These are phyloP conservation scores for Elongisporangium undulatum DNA, from an alignment of 352 stramenopile species.

Conservation along the genomic window DNA sequence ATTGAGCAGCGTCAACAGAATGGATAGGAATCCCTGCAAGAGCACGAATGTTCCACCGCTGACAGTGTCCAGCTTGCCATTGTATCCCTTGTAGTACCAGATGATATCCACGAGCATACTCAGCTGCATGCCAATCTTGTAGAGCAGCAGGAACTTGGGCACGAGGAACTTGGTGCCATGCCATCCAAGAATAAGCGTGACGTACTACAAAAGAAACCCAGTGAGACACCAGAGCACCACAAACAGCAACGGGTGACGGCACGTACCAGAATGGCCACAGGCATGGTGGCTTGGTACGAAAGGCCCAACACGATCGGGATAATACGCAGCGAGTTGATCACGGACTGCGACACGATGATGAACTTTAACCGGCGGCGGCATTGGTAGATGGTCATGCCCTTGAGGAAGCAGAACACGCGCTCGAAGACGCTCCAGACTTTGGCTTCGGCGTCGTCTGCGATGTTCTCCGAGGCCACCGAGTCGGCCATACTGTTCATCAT, in stretches of 20 bases:
- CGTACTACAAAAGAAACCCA: conserved; percentile 30
- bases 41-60: conserved; percentile 75
- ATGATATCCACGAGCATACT: conserved; percentile 81
- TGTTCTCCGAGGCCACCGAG: conserved; percentile 64
- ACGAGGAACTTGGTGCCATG: conserved; percentile 87
- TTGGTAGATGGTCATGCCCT: conserved; percentile 88
- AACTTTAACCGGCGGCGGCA: conserved; percentile 75
- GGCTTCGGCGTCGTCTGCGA: conserved; percentile 40
- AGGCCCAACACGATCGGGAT: conserved; percentile 83
- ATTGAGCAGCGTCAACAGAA: conserved; percentile 76
- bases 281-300: conserved; percentile 79
- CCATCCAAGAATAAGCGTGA: conserved; percentile 85
- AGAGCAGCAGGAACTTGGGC: conserved; percentile 81
- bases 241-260: neutral
- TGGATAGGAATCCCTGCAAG: conserved; percentile 86
- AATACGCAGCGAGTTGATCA: conserved; percentile 81
- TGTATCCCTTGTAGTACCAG: conserved; percentile 86
- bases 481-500: conserved; percentile 56
- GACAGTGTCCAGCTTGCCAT: conserved; percentile 77
- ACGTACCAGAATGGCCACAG: conserved; percentile 74
- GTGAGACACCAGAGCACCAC: neutral
- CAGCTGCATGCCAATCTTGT: conserved; percentile 89
- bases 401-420: conserved; percentile 84
- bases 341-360: conserved; percentile 81
- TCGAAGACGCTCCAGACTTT: conserved; percentile 82